A percentile compares a stretch with the other conserved stretches of the same genome.
phyloP scores from a whole-genome alignment of 306 rosid species.

The Glycine tomentella region DNA sequence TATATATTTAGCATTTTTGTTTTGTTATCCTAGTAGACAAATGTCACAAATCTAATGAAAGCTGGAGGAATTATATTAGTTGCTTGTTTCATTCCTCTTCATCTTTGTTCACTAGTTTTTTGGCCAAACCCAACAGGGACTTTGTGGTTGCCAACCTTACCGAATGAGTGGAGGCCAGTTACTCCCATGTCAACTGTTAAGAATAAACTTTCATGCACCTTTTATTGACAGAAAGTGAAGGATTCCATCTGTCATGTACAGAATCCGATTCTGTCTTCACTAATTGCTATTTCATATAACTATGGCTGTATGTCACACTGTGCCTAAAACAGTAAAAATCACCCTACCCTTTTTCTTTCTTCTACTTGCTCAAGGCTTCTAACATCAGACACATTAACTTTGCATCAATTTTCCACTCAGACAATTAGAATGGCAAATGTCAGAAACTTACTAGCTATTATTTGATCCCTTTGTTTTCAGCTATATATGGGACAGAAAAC shows the following conservation, averaged over 20 bases:
- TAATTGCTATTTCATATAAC: constrained; percentile 25
- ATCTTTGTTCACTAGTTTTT: constrained; percentile 28
- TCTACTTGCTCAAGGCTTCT: not conserved
- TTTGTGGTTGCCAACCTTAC: constrained; percentile 54
- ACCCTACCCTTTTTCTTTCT: not conserved
- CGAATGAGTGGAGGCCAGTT: constrained; percentile 50
- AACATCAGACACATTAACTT: not conserved
- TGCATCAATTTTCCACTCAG: not conserved
- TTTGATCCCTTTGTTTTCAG: constrained; percentile 16
- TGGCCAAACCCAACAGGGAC: constrained; percentile 2
- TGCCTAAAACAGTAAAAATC: not conserved
- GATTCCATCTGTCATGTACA: constrained; percentile 46
- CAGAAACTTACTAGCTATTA: constrained; percentile 26
- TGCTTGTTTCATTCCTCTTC: constrained; percentile 19
- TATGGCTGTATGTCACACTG: not conserved
- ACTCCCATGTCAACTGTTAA: constrained; percentile 38
- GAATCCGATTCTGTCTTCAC: constrained; percentile 62
- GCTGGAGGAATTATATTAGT: constrained; percentile 1
- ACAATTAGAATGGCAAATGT: constrained; percentile 61
- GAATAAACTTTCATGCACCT: constrained; percentile 46
- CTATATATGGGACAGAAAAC: not conserved
- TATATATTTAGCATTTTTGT: not conserved
- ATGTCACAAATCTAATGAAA: constrained; percentile 31
- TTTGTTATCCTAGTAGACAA: not conserved
- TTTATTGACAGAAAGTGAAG: constrained; percentile 40